Base-by-base conservation (phyloP, 306 rosid species). In the Lagenaria siceraria region DNA sequence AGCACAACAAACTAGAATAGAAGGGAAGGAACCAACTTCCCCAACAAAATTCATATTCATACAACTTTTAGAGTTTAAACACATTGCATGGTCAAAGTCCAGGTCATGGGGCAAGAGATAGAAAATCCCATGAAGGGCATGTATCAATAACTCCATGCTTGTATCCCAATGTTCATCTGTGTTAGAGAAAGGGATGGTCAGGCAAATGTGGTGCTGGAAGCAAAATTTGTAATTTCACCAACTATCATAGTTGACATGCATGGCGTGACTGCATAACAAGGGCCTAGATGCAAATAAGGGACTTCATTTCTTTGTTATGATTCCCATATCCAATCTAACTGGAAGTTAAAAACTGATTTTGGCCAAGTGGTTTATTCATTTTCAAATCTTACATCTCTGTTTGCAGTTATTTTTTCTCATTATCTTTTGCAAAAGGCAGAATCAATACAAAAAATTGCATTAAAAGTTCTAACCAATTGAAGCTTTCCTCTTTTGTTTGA, bases 1-100 rank as follows among this genome's bases (percentile, higher is more conserved):
- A 4, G 22, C 58, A 46, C 7, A 70, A 15, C 38, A 15, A 13
- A 22, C 40, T 43, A 70, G 22, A 46, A 14, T 4, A 71, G 40
- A 25, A 56, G 69, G 19, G 68, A 75, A 55, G 66, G 42, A 76
- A 56, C 78, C 78, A 75, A 53, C 52, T 56, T 75, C 78, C 8
- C 69, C 69, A 68, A 68, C 33, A 76, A 54, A 76, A 76, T 49
- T 76, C 51, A 33, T 36, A 56, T 76, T 76, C 68, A 33, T 58
- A 13, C 66, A 24, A 48, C 65, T 54, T 55, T 22, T 75, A 55
- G 51, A 75, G 35, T 33, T 55, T 21, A 55, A 54, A 75, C 51
- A 75, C 54, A 46, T 24, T 71, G 58, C 58, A 71, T 46, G 40
- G 38, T 71, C 53, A 76, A n/a, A 56, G 29, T 76, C 53, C 69